These are phyloP conservation scores for Akanthomyces muscarius DNA, from an alignment of 2,329 filamentous ascomycete genomes.

Conservation along the genomic window DNA sequence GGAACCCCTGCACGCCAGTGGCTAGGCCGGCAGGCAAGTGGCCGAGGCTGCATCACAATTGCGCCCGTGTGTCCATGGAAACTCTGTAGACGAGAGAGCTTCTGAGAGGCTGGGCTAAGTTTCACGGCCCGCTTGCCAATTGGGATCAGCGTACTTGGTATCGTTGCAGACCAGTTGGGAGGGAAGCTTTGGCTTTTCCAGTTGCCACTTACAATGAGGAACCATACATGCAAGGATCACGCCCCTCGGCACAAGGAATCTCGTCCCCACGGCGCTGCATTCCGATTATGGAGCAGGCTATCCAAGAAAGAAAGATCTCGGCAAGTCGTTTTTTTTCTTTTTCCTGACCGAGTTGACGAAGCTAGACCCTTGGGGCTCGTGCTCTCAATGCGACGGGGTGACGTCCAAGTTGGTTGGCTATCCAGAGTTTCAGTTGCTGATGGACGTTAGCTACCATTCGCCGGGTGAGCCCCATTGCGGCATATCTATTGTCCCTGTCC, in stretches of 20 bases:
- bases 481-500: not conserved
- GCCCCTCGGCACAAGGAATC: not conserved
- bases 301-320: not conserved
- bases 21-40: not conserved
- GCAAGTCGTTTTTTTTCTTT: not conserved
- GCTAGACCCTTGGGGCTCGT: not conserved
- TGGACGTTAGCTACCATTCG: not conserved
- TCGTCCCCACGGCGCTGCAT: not conserved
- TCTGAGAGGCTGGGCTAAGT: not conserved
- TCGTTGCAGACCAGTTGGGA: not conserved
- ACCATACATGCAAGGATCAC: not conserved
- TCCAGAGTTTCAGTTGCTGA: not conserved
- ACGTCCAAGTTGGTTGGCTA: not conserved
- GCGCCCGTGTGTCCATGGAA: not conserved
- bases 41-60: not conserved
- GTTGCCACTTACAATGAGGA: too few relatives aligned
- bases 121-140: not conserved
- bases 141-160: not conserved
- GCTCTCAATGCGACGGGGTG: slow-evolving; percentile 1
- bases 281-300: not conserved
- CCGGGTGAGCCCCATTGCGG: not conserved
- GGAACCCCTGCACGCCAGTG: too few relatives aligned
- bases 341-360: not conserved
- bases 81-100: not conserved
- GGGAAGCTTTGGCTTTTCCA: too few relatives aligned